phyloP scores from a whole-genome alignment of 139 green algal species.

The Prasinococcaceae sp. region DNA sequence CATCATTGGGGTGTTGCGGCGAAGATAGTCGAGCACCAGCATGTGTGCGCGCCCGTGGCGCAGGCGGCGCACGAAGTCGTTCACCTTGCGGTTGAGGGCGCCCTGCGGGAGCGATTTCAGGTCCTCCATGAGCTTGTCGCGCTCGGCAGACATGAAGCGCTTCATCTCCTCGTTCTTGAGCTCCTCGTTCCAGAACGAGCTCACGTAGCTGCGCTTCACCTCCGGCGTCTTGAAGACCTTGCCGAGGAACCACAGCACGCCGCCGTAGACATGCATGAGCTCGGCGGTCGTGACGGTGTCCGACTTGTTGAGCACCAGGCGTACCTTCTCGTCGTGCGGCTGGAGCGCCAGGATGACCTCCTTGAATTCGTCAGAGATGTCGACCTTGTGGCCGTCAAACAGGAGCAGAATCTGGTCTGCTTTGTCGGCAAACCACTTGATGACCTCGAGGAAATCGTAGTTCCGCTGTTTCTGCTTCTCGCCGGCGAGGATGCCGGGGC shows the following conservation, averaged over 20 bases:
- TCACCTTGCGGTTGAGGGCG: too few species aligned
- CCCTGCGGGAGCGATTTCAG: too few species aligned
- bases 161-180: too few species aligned
- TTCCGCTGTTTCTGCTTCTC: conserved; percentile 2
- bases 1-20: too few species aligned
- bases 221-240: conserved; percentile 4
- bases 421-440: conserved; percentile 1
- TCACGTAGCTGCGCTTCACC: not conserved
- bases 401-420: not conserved
- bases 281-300: not conserved
- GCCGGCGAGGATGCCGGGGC: not conserved
- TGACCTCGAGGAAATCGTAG: not conserved
- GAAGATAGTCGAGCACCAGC: too few species aligned
- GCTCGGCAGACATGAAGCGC: too few species aligned
- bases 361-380: conserved; percentile 5
- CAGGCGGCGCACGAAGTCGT: too few species aligned
- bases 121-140: too few species aligned
- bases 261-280: conserved; percentile 1
- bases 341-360: conserved; percentile 1
- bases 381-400: not conserved
- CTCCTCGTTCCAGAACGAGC: too few species aligned
- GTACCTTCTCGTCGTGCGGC: conserved; percentile 1
- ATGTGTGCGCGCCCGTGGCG: too few species aligned
- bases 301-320: conserved; percentile 2
- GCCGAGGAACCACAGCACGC: not conserved